Evolutionary conservation across 805 yeast genomes (phyloP).

Genomic region (Diddensiella santjacobensis): DNA sequence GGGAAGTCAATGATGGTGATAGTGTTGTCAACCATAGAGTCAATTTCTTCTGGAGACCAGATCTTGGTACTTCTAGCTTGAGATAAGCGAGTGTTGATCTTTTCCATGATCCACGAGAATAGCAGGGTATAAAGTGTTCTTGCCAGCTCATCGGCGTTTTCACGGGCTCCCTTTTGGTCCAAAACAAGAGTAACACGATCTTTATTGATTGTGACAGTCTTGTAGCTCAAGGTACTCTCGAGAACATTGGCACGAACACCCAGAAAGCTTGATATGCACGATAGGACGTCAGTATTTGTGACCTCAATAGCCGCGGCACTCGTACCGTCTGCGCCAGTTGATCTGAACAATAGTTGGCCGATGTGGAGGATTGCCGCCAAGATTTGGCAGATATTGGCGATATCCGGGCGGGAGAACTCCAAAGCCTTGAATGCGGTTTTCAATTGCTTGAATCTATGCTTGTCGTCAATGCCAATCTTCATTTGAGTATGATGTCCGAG

Average conservation of each 20-base stretch:
- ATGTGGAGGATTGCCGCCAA: conserved; percentile 42
- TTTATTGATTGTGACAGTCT: conserved; percentile 34
- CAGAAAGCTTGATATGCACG: conserved; percentile 35
- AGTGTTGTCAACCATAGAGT: conserved; percentile 32
- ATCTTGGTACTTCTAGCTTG: conserved; percentile 22
- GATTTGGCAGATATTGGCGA: conserved; percentile 47
- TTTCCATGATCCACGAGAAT: conserved; percentile 38
- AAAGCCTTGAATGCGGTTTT: conserved; percentile 47
- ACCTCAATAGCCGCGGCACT: conserved; percentile 36
- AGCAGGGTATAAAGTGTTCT: conserved; percentile 39
- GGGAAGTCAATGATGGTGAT: conserved; percentile 40
- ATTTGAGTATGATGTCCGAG: conserved; percentile 42
- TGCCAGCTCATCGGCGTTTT: conserved; percentile 40
- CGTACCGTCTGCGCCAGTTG: conserved; percentile 34
- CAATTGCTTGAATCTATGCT: conserved; percentile 43
- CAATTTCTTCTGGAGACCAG: conserved; percentile 18
- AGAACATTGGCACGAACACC: conserved; percentile 39
- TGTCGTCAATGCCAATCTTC: conserved; percentile 46
- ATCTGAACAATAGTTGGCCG: conserved; percentile 39
- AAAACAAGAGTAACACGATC: conserved; percentile 41
- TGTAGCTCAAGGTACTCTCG: conserved; percentile 36
- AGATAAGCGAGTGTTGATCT: conserved; percentile 35
- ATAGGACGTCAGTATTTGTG: conserved; percentile 33
- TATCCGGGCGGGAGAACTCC: conserved; percentile 46
- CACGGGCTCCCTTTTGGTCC: conserved; percentile 40